phyloP scores from a whole-genome alignment of 257 asterid species.

The Schizonepeta tenuifolia region DNA sequence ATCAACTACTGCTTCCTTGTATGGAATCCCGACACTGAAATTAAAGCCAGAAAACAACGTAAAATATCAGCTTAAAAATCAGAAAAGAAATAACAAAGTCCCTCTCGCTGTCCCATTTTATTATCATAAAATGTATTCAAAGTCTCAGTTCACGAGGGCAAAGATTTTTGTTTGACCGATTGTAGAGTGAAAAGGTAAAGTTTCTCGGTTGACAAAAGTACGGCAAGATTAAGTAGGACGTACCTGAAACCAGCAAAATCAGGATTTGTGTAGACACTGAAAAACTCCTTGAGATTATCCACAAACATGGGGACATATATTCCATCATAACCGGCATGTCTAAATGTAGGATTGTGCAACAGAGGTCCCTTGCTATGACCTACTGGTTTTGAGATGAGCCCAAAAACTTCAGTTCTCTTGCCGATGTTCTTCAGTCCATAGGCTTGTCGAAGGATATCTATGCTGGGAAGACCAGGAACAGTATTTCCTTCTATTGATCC shows the following conservation, averaged over 20 bases:
- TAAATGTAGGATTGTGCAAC: conserved; percentile 67
- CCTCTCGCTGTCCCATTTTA: neutral
- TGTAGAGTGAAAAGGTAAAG: neutral
- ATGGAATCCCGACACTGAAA: conserved; percentile 69
- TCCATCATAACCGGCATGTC: conserved; percentile 59
- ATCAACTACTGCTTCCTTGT: conserved; percentile 64
- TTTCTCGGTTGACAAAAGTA: neutral
- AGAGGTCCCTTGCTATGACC: conserved; percentile 76
- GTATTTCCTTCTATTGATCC: conserved; percentile 55
- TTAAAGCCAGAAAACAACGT: conserved; percentile 26
- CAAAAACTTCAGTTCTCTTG: conserved; percentile 54
- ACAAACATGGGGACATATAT: conserved; percentile 71
- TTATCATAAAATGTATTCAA: neutral
- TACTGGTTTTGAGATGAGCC: conserved; percentile 72
- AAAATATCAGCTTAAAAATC: conserved; percentile 4
- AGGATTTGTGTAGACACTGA: conserved; percentile 51
- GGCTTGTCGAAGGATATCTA: conserved; percentile 49
- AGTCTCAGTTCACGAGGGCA: neutral
- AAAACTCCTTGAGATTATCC: conserved; percentile 68
- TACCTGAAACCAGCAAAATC: conserved; percentile 70
- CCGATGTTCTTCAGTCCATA: conserved; percentile 52
- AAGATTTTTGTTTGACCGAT: neutral
- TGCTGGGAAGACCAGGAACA: conserved; percentile 58
- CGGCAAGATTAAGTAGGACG: conserved; percentile 3
- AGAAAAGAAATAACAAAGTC: conserved; percentile 1